Percentiles rank a stretch among this genome's conserved stretches.
phyloP scores from a whole-genome alignment of 2,329 filamentous ascomycete species.

The Fusarium sp. region DNA sequence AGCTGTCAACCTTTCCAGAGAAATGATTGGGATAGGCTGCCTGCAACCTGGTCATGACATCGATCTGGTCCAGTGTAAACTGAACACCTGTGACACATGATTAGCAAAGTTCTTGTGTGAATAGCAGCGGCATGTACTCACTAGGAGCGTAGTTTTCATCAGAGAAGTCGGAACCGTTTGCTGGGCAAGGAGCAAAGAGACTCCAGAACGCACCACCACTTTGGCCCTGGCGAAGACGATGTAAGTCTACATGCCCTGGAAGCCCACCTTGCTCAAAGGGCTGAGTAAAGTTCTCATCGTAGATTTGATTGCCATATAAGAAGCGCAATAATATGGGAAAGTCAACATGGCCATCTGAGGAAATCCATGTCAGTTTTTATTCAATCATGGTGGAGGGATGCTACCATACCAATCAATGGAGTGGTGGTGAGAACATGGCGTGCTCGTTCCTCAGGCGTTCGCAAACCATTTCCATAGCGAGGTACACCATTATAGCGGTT shows the following conservation, averaged over 20 bases:
- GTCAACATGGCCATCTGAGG: constrained; percentile 90
- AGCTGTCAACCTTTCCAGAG: constrained; percentile 72
- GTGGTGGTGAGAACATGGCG: constrained; percentile 60
- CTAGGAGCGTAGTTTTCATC: constrained; percentile 77
- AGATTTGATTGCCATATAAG: constrained; percentile 81
- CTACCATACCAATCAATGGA: constrained; percentile 63
- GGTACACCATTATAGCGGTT: constrained; percentile 44
- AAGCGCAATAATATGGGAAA: constrained; percentile 79
- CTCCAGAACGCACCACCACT: constrained; percentile 95
- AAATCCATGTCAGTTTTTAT: background rate
- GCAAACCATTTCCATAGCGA: constrained; percentile 47
- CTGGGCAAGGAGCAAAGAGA: constrained; percentile 83
- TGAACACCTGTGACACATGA: constrained; percentile 64
- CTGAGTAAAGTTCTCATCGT: constrained; percentile 78
- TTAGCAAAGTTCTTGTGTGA: background rate
- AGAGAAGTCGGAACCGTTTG: constrained; percentile 78
- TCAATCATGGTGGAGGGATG: background rate
- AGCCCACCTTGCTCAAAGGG: constrained; percentile 80
- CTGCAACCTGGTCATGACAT: constrained; percentile 75
- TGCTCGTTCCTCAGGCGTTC: constrained; percentile 61
- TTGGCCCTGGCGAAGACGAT: constrained; percentile 76
- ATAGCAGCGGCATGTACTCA: constrained; percentile 54
- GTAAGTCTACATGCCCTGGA: constrained; percentile 80
- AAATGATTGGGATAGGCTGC: constrained; percentile 76
- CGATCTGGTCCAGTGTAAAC: constrained; percentile 80